phyloP scores from a whole-genome alignment of 345 rosid genomes.

The Aurinia saxatilis region DNA sequence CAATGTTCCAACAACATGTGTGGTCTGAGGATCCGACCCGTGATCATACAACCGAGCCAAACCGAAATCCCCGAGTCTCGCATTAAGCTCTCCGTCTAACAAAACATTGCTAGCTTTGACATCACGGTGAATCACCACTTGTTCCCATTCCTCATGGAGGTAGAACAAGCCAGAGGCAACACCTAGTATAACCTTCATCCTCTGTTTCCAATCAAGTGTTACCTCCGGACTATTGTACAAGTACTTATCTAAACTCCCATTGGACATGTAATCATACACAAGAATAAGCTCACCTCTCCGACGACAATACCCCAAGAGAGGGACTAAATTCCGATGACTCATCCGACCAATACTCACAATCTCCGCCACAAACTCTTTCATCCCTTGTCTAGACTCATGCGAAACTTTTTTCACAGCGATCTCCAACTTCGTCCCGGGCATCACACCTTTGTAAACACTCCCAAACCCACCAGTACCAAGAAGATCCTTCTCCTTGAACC shows the following conservation, averaged over 20 bases:
- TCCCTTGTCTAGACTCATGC: slow-evolving; percentile 76
- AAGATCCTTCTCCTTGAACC: slow-evolving; percentile 57
- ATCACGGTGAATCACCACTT: slow-evolving; percentile 82
- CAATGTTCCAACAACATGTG: slow-evolving; percentile 82
- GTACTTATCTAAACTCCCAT: slow-evolving; percentile 83
- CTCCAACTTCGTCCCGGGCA: slow-evolving; percentile 38
- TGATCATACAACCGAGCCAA: slow-evolving; percentile 78
- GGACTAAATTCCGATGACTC: slow-evolving; percentile 85
- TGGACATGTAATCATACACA: slow-evolving; percentile 85
- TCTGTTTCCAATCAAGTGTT: slow-evolving; percentile 66
- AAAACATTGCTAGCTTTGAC: slow-evolving; percentile 83
- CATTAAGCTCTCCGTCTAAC: slow-evolving; percentile 69
- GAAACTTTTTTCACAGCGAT: slow-evolving; percentile 78
- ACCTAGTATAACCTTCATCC: slow-evolving; percentile 59
- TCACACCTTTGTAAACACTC: slow-evolving; percentile 64
- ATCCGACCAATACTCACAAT: slow-evolving; percentile 84
- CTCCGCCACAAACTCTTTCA: slow-evolving; percentile 80
- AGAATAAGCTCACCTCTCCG: slow-evolving; percentile 58
- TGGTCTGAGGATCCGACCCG: slow-evolving; percentile 73
- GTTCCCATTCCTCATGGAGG: slow-evolving; percentile 86
- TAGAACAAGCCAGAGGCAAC: slow-evolving; percentile 79
- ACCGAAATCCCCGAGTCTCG: slow-evolving; percentile 85
- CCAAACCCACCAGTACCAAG: slow-evolving; percentile 89
- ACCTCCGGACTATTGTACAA: slow-evolving; percentile 47
- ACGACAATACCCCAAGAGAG: slow-evolving; percentile 79